Evolutionary conservation across 768 basidiomycete genomes (phyloP), one percentile per base, ranked within the genome.

Genomic region (Mycena haematopus): DNA sequence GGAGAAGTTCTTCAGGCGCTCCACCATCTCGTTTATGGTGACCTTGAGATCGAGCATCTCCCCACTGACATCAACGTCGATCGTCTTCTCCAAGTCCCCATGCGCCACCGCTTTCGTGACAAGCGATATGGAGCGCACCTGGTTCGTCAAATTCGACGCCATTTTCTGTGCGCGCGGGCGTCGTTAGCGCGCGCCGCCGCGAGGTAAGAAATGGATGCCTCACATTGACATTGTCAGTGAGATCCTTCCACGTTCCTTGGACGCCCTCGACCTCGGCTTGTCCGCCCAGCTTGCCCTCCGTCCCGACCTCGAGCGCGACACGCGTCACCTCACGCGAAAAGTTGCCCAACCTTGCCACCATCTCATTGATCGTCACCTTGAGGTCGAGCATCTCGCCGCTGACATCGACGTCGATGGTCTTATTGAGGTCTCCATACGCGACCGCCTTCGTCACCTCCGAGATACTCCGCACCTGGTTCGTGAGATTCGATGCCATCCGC

Each of bases 361-460:
- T 92, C 59, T 82, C 84, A 72, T 92, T 92, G 65, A 92, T 89
- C 0, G 90, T 91, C 67, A 86, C 82, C 79, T 92, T 92, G 72
- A 92, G 76, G 68, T 91, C 90, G 14, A 95, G 83, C 86, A 98
- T 95, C 78, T 98, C 96, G 45, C 82, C 84, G 69, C 92, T 89
- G 61, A 91, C 91, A 62, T 89, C 86, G 62, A 98, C 95, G 68
- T 93, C 91, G 71, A 98, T 93, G 80, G 92, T 95, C 77, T 93
- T 91, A 1, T 90, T 92, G 79, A 95, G 79, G 72, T 98, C 93
- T 24, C 95, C 95, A 46, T 88, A 85, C 17, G 95, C 95, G 60
- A 96, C 94, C 14, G 93, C 92, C 7, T 92, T 94, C 1, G 93
- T 94, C 52, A 94, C 92, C 42, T 84, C 83, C 13, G 92, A 91